These are phyloP conservation scores for Alternaria longipes DNA, from an alignment of 2,329 filamentous ascomycete species.

Conservation along the genomic window DNA sequence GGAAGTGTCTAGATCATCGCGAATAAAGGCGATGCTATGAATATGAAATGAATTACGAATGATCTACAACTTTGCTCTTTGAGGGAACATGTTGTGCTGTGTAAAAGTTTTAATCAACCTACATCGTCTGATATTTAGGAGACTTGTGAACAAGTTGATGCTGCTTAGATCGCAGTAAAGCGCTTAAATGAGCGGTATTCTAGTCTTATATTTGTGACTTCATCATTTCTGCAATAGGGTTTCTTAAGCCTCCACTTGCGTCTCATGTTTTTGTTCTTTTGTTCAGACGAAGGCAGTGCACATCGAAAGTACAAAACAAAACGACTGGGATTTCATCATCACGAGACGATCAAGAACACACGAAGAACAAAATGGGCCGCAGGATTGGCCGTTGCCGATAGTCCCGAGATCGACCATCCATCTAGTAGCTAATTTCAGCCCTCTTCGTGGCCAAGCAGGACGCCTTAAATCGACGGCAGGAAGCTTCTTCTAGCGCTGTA, in stretches of 20 bases:
- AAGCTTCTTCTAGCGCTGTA: not conserved
- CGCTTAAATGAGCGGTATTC: too few species aligned
- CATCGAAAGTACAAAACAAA: not conserved
- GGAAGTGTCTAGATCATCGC: not conserved
- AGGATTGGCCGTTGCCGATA: not conserved
- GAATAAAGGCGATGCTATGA: not conserved
- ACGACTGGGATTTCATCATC: not conserved
- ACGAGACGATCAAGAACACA: not conserved
- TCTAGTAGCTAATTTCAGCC: not conserved
- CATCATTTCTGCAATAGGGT: too few species aligned
- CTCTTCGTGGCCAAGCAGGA: not conserved
- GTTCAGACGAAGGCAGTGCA: not conserved
- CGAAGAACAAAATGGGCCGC: not conserved
- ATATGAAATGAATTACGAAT: conserved; percentile 3
- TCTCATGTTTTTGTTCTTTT: not conserved
- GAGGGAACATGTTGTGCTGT: not conserved
- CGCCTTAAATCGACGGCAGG: not conserved
- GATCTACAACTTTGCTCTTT: not conserved
- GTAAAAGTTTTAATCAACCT: not conserved
- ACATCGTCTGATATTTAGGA: not conserved
- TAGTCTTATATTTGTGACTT: too few species aligned
- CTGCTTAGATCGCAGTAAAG: too few species aligned
- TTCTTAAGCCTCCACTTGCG: too few species aligned
- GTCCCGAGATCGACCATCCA: not conserved
- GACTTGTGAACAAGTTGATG: not conserved